Base-by-base conservation (phyloP, 345 rosid genomes). In the Euphorbia pulcherrima region DNA sequence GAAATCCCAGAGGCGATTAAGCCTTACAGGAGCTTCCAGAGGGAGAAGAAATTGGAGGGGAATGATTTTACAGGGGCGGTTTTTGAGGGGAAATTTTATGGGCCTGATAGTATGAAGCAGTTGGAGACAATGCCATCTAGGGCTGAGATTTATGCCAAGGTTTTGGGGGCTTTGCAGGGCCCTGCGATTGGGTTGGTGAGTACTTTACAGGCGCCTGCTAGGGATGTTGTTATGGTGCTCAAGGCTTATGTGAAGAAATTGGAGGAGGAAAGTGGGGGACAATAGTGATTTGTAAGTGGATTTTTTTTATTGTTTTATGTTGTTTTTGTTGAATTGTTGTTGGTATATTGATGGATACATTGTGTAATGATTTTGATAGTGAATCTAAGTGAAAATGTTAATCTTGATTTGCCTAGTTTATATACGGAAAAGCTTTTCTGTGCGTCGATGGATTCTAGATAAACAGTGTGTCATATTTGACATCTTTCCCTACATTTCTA, bases 1-100 rank as follows among this genome's bases (percentile, higher is more conserved):
- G 99, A 91, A 71, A 89, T 94, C 44, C 97, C 96, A 0, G 84
- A 84, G 17, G 89, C 96, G 0, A 71, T 94, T 37, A 89, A 86
- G 74, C 99, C 99, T 2, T 94, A 86, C 75, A 77, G 96, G 79
- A 67, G 40, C 18, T 94, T 94, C 60, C 90, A 86, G 70, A 91
- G 81, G 72, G 99, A 88, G 68, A 81, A 79, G 54, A 90, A 88
- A 75, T 74, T 89, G 57, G 92, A 89, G 27, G 77, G 70, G 10
- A 92, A 89, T 61, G 99, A 94, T 64, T 94, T 91, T 61, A 66
- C 83, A 0, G 99, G 99, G 0, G 97, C 91, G 0, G 99, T 94
- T 20, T 94, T 94, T 51, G 99, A 94, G 65, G 99, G 97, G 52
- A 83, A 83, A 78, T 94, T 84, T 76, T 94, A 89, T 27, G 92